Conservation (phyloP, 345 rosid species). For the Sisymbrium irio region DNA sequence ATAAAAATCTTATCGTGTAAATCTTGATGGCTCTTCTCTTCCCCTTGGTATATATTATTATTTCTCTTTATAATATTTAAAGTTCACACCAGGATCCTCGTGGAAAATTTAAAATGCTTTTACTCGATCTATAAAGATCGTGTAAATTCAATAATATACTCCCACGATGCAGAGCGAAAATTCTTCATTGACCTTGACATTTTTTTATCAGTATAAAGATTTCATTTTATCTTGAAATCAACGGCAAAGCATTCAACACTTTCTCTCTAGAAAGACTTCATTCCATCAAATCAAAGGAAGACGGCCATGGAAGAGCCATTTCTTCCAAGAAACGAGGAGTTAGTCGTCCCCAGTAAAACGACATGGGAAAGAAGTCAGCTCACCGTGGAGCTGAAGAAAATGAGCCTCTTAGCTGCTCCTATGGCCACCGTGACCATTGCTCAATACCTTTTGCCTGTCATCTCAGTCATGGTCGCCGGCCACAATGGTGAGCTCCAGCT, state of each 20-base stretch:
- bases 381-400: slow-evolving; percentile 23
- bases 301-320: slow-evolving; percentile 30
- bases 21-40: no score
- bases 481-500: slow-evolving; percentile 27
- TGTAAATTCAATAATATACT: not conserved
- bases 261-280: not conserved
- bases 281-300: not conserved
- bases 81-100: no score
- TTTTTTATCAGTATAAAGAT: not conserved
- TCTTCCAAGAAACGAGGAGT: not conserved
- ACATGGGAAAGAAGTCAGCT: slow-evolving; percentile 17
- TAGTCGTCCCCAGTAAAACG: not conserved
- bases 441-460: slow-evolving; percentile 20
- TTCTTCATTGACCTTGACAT: not conserved
- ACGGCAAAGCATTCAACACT: not conserved
- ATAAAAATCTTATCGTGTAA: no score
- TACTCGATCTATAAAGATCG: not conserved
- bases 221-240: not conserved
- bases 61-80: no score
- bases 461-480: slow-evolving; percentile 29
- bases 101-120: no score
- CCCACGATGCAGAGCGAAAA: not conserved
- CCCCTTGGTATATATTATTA: no score
- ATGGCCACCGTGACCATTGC: slow-evolving; percentile 28
- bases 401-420: slow-evolving; percentile 21